These are phyloP conservation scores for Pseudognaphalium luteoalbum DNA, from an alignment of 129 eudicot species.

Conservation along the genomic window DNA sequence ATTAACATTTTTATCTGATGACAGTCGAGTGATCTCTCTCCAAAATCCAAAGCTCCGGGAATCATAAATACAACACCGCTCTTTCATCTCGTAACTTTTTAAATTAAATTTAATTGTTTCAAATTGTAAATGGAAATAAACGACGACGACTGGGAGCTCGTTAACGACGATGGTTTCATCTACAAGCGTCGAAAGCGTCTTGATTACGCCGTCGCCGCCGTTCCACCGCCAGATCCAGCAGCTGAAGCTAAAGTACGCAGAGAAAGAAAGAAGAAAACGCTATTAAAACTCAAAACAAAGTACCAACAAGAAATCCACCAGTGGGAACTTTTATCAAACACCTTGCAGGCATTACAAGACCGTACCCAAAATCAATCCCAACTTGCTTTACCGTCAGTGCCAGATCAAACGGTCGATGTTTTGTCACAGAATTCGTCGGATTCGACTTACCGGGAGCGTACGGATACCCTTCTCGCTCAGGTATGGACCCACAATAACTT, in stretches of 20 bases:
- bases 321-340: conserved; percentile 83
- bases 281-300: conserved; percentile 50
- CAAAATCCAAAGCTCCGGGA: neutral
- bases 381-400: neutral
- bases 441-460: conserved; percentile 26
- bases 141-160: conserved; percentile 78
- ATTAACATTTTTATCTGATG: neutral
- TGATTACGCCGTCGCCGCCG: conserved; percentile 38
- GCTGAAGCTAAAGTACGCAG: conserved; percentile 43
- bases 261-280: conserved; percentile 44
- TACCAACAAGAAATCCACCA: conserved; percentile 53
- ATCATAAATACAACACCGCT: neutral
- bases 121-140: conserved; percentile 32
- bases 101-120: neutral
- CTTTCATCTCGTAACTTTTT: neutral
- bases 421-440: conserved; percentile 26
- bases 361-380: conserved; percentile 34
- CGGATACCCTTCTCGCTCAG: conserved; percentile 59
- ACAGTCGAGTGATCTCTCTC: neutral
- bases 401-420: neutral
- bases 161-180: conserved; percentile 79
- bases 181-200: conserved; percentile 67
- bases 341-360: conserved; percentile 46
- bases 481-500: conserved; percentile 24
- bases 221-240: conserved; percentile 59